Evolutionary conservation across 2,329 filamentous ascomycete genomes (phyloP), one percentile per base, ranked within the genome.

Genomic region (Alternaria longipes): DNA sequence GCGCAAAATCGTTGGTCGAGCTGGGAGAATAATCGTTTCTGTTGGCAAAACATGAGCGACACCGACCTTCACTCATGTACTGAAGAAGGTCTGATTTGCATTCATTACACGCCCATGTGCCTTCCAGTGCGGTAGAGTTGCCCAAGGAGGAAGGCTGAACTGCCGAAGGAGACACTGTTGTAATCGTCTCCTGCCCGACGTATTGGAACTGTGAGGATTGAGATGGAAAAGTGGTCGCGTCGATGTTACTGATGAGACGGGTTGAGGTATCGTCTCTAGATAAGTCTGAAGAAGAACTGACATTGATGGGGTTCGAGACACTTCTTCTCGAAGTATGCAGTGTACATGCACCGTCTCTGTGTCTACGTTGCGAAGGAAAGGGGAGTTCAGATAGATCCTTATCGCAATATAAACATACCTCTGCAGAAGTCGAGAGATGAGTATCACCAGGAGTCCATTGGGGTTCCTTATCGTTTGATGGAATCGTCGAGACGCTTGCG

Each of bases 101-200:
- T 9, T 7, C 12, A 24, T 46, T 8, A 20, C 55, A 58, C 24
- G 47, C 55, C 55, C 55, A 58, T 30, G 40, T 51, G 14, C 47
- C 47, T 26, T 58, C 46, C 8, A 9, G 38, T 41, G 38, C 7
- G 8, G 36, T 41, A 41, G 18, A 20, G 4, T 41, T 20, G 38
- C 38, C 9, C n/a, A 41, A 41, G n/a, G 38, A 20, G 7, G 14
- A 24, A 24, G 38, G 16, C 9, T 12, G 38, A 20, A 20, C n/a
- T 20, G n/a, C 38, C n/a, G 9, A 8, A n/a, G 38, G n/a, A 41
- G 38, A 41, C n/a, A 41, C 38, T 20, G 18, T 20, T 20, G 8
- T 20, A 11, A 41, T 20, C 8, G n/a, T 5, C 8, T 41, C 16
- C 38, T 11, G 38, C 8, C 18, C n/a, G 38, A 8, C 18, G 38